These are phyloP conservation scores for Barnettozyma sucrosica DNA, from an alignment of 805 yeast genomes.

Conservation along the genomic window DNA sequence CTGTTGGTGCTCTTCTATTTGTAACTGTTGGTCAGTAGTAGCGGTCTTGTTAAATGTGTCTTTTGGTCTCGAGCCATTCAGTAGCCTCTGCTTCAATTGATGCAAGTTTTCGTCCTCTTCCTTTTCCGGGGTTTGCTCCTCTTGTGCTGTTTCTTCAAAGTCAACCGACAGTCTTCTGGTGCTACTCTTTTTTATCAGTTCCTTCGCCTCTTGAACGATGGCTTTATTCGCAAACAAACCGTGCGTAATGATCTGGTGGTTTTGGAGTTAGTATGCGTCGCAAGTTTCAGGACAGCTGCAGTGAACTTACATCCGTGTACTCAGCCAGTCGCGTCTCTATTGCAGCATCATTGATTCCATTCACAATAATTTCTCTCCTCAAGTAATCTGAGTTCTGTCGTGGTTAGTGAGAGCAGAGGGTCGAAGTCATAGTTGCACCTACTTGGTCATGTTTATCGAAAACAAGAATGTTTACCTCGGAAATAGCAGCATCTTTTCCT, in stretches of 20 bases:
- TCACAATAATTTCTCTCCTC: neutral
- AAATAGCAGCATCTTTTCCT: conserved; percentile 4
- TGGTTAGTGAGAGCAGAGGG: neutral
- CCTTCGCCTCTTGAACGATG: conserved; percentile 8
- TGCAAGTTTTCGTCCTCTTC: conserved; percentile 27
- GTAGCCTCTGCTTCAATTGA: conserved; percentile 29
- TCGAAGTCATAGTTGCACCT: neutral
- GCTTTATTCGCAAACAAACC: conserved; percentile 8
- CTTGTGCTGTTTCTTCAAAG: conserved; percentile 12
- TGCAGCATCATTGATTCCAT: neutral
- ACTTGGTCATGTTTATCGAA: conserved; percentile 13
- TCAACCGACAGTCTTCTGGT: conserved; percentile 22
- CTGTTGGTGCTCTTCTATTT: conserved; percentile 33
- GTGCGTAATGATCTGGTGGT: conserved; percentile 2
- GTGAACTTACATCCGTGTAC: conserved; percentile 9
- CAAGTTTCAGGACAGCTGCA: neutral
- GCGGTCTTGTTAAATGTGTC: conserved; percentile 7
- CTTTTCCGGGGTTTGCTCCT: conserved; percentile 2
- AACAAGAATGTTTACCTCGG: conserved; percentile 9
- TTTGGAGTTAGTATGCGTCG: neutral
- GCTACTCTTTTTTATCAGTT: conserved; percentile 1
- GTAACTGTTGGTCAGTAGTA: conserved; percentile 30
- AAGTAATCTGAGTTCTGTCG: conserved; percentile 5
- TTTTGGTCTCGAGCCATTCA: conserved; percentile 19
- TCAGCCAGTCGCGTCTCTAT: neutral